Base-by-base conservation (phyloP, 2,329 filamentous ascomycete genomes). In the Dactylellina haptotyla region DNA sequence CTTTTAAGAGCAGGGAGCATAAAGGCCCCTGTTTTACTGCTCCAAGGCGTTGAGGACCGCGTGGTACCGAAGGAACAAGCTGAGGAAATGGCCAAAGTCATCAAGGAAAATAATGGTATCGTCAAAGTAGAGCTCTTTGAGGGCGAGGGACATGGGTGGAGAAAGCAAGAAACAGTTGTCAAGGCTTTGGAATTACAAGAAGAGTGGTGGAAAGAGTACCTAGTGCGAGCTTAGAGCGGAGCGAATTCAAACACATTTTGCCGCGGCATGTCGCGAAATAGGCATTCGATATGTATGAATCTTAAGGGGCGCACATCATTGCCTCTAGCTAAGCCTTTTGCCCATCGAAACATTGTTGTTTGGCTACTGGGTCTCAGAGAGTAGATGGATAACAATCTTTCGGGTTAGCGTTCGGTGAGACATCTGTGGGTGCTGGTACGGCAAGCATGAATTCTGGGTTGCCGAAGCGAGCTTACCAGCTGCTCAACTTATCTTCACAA, bases 11-110 rank as follows among this genome's bases (percentile, higher is more conserved):
- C 83, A 0, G 80, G 82, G n/a, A 80, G 81, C 58, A 85, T 87
- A 61, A 80, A 79, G 39, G 80, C 83, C 1, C 85, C 85, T 0
- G 77, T 89, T 20, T 78, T 88, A 34, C 79, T 89, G n/a, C 75
- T 89, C 3, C 85, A 88, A 20, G 87, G 87, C 0, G 82, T 81
- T 1, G 80, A 80, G 2, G 87, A 89, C 76, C 84, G 83, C 41
- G 83, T 89, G 1, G 87, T 88, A 14, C 87, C 87, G 0, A 78
- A 85, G n/a, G 81, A 83, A 14, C 87, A 89, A 77, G 85, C 85
- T 1, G 79, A 82, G 30, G 82, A 84, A 58, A 85, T 89, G 78
- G 82, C 84, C 8, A 78, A 79, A 41, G 81, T 81, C n/a, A 80
- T 87, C 20, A 78, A 78, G 57, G 76, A 78, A 8, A 80, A 79